Conservation (phyloP, 2,329 filamentous ascomycete species). For the Akanthomyces lecanii region DNA sequence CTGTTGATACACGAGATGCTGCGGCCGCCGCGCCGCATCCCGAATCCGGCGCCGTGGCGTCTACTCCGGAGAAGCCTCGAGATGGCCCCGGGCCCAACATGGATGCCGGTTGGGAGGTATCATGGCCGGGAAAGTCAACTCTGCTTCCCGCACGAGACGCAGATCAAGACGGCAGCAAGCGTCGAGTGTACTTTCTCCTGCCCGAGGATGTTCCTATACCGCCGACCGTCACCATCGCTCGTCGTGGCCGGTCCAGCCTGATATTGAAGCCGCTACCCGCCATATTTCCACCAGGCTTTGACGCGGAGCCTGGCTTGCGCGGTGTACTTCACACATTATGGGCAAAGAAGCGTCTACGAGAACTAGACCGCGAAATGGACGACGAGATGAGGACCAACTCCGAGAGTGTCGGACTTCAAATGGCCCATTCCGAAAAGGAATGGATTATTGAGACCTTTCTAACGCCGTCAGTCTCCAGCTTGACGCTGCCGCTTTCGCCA, state of each 20-base stretch:
- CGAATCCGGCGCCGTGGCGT: background rate
- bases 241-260: constrained; percentile 38
- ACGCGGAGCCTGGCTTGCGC: constrained; percentile 66
- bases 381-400: constrained; percentile 67
- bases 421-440: constrained; percentile 76
- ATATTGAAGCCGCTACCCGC: constrained; percentile 77
- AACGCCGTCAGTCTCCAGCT: constrained; percentile 21
- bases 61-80: background rate
- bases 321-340: constrained; percentile 87
- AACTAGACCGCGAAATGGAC: constrained; percentile 72
- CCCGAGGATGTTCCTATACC: constrained; percentile 69
- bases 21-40: background rate
- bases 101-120: constrained; percentile 63
- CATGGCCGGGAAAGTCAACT: constrained; percentile 76
- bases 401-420: constrained; percentile 78
- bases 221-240: constrained; percentile 62
- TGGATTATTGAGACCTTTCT: constrained; percentile 80
- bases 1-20: background rate
- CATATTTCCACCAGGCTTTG: constrained; percentile 75
- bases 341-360: constrained; percentile 76
- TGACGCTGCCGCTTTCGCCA: constrained; percentile 47
- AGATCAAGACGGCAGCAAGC: constrained; percentile 34
- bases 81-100: constrained; percentile 20
- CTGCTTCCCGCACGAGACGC: constrained; percentile 57
- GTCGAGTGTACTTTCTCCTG: constrained; percentile 76